Percentiles rank a stretch among this genome's conserved stretches.
Conservation (phyloP, 148 eudicot species). For the Chenopodium suecicum region DNA sequence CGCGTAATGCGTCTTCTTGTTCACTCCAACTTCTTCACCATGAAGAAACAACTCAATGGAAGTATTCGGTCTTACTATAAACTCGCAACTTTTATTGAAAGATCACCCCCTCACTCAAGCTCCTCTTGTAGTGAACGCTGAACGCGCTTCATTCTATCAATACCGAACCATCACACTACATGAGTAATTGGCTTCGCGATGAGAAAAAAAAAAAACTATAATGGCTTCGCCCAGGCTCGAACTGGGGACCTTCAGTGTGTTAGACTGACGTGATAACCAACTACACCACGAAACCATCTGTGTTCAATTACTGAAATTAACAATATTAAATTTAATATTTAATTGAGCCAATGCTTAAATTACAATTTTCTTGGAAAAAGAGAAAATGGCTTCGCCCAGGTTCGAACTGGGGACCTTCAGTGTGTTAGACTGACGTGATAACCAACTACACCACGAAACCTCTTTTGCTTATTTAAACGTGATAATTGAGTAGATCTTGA, state of each 20-base stretch:
- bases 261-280: slow-evolving; percentile 99
- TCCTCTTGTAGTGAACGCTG: slow-evolving; percentile 4
- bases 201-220: too few species aligned
- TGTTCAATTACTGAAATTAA: fast-evolving
- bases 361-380: too few species aligned
- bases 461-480: fast-evolving
- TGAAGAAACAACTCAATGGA: neutral
- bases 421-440: slow-evolving; percentile 98
- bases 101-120: slow-evolving; percentile 21
- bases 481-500: too few species aligned
- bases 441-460: slow-evolving; percentile 98
- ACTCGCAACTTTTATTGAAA: slow-evolving; percentile 31
- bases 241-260: slow-evolving; percentile 89
- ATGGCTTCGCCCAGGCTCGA: slow-evolving; percentile 14
- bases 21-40: slow-evolving; percentile 21
- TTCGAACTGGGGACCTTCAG: slow-evolving; percentile 93
- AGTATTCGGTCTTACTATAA: slow-evolving; percentile 22
- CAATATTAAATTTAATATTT: fast-evolving
- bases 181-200: too few species aligned
- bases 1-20: too few species aligned
- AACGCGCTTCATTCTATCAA: too few species aligned
- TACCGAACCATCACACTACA: too few species aligned
- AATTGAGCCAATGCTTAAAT: too few species aligned
- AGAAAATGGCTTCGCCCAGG: slow-evolving; percentile 72
- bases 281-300: slow-evolving; percentile 91